Percentiles rank a stretch among this genome's conserved stretches.
phyloP scores from a whole-genome alignment of 2,329 filamentous ascomycete genomes.

The Botryotinia calthae region DNA sequence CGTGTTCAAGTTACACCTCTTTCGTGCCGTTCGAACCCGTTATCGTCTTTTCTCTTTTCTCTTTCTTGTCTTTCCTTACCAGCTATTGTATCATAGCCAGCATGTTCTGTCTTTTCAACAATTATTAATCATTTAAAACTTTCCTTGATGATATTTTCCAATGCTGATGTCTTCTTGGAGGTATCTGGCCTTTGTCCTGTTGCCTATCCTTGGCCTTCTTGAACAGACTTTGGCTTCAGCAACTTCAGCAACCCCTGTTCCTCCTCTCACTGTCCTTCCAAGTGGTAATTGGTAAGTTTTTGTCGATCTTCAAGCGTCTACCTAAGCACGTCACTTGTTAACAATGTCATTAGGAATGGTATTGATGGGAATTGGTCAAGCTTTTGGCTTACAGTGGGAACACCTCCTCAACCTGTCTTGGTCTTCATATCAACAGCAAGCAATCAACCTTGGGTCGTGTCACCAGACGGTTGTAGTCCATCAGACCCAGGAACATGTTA shows the following conservation, averaged over 20 bases:
- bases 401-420: constrained; percentile 4
- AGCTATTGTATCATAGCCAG: constrained; percentile 17
- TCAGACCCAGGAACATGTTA: constrained; percentile 37
- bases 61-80: constrained; percentile 3
- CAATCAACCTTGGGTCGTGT: constrained; percentile 32
- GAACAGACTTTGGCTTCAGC: constrained; percentile 15
- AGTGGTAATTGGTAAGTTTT: constrained; percentile 20
- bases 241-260: constrained; percentile 10
- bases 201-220: constrained; percentile 8
- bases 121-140: constrained; percentile 18
- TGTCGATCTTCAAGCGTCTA: not conserved
- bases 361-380: constrained; percentile 68
- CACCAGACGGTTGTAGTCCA: constrained; percentile 27
- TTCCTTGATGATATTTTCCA: constrained; percentile 18
- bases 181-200: constrained; percentile 15
- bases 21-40: constrained; percentile 10
- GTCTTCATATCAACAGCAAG: constrained; percentile 43
- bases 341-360: constrained; percentile 18
- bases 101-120: constrained; percentile 18
- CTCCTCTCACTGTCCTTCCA: constrained; percentile 18
- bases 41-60: constrained; percentile 12
- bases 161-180: constrained; percentile 21
- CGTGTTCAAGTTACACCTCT: constrained; percentile 11
- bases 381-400: constrained; percentile 51
- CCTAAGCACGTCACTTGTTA: not conserved